Evolutionary conservation across 225 moss, liverwort and hornwort genomes (phyloP), one percentile per base, ranked within the genome.

Genomic region (Marchantia paleacea): DNA sequence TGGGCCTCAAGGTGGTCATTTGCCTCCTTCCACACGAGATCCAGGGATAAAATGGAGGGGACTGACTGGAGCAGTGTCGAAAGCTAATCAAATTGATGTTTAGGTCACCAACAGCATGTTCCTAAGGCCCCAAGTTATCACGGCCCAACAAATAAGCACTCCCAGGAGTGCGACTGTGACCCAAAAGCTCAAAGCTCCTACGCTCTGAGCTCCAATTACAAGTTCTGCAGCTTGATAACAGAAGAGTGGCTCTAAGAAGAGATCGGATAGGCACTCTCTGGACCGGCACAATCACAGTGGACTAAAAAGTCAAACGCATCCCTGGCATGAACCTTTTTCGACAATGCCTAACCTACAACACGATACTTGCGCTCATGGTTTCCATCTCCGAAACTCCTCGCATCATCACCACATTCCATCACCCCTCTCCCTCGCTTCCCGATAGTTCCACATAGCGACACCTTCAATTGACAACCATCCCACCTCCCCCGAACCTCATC

Each of bases 391-490:
- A 3, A 8, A 29, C 20, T 20, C 26, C 72, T 28, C 61, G 28
- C 49, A 47, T 29, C 55, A 28, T 70, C 39, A 28, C 74, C 39
- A 28, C 74, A 55, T 55, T 24, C 24, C 55, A 74, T 20, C 55
- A 25, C 50, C 1, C 50, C 28, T 28, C 29, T 30, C 55, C 72
- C 0, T n/a, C 10, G 51, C n/a, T 72, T 72, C 22, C 72, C 51
- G 22, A 52, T 52, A 51, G 50, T 72, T 47, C 26, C 47, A 57
- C 26, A 25, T n/a, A 57, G 28, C 39, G 60, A 76, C 69, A n/a
- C 67, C 62, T 60, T 25, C 20, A 58, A 79, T 48, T 58, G 57
- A 39, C 79, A 26, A 69, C 30, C 53, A 79, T 60, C 53, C 20
- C 55, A 55, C 68, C 70, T 30, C 30, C 31, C 29, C 11, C 8